These are phyloP conservation scores for Penicillium sp. DNA, from an alignment of 2,329 filamentous ascomycete genomes.

Conservation along the genomic window DNA sequence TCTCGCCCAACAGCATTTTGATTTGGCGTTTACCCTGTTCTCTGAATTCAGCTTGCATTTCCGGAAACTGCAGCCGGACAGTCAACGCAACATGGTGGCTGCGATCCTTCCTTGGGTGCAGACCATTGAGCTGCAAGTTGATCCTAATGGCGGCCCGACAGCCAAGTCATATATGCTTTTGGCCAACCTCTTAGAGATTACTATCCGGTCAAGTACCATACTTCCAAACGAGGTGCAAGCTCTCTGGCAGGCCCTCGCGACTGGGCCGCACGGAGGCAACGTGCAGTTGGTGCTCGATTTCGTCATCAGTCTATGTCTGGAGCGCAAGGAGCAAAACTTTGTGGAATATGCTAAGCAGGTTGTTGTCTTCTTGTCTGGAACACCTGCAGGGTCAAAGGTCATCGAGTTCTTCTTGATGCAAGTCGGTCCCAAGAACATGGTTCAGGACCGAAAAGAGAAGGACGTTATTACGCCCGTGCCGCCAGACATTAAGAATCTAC, in stretches of 20 bases:
- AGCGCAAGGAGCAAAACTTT: constrained; percentile 95
- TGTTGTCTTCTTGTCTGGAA: constrained; percentile 92
- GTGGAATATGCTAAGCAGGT: constrained; percentile 98
- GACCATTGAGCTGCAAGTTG: constrained; percentile 86
- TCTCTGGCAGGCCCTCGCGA: constrained; percentile 94
- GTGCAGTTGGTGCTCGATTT: constrained; percentile 95
- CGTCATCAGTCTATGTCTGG: constrained; percentile 90
- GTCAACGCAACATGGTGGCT: constrained; percentile 91
- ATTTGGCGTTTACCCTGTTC: constrained; percentile 90
- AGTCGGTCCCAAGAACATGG: constrained; percentile 95
- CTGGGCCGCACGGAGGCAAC: constrained; percentile 89
- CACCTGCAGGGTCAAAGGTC: constrained; percentile 81
- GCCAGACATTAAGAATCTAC: constrained; percentile 73
- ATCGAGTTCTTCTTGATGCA: constrained; percentile 92
- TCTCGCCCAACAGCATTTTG: constrained; percentile 83
- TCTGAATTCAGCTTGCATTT: constrained; percentile 96
- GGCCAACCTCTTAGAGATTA: constrained; percentile 94
- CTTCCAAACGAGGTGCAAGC: constrained; percentile 97
- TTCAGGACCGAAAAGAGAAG: constrained; percentile 77
- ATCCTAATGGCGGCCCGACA: constrained; percentile 88
- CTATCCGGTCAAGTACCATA: constrained; percentile 84
- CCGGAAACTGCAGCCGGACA: constrained; percentile 78
- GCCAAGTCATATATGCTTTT: constrained; percentile 92
- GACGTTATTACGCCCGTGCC: constrained; percentile 59
- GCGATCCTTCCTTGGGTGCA: constrained; percentile 97